Conservation (phyloP, 2,329 filamentous ascomycete genomes). For the Phyllosticta citribraziliensis region DNA sequence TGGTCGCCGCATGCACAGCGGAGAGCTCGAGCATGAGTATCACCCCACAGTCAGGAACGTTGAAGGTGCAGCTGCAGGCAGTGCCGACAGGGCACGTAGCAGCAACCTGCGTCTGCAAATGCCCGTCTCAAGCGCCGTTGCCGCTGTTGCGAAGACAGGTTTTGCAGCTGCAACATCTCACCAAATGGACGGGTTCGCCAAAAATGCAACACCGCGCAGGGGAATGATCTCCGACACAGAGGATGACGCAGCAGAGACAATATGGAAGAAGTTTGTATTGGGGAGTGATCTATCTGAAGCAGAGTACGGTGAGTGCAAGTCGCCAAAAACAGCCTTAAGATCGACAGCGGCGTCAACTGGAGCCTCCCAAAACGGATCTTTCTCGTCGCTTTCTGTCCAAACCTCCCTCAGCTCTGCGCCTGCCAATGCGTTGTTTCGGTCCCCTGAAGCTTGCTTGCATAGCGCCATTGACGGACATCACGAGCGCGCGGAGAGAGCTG, state of each 20-base stretch:
- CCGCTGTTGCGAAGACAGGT: not conserved
- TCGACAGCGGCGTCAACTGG: not conserved
- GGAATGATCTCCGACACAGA: conserved; percentile 6
- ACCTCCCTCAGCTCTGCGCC: not conserved
- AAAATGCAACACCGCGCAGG: not conserved
- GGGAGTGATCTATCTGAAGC: conserved; percentile 13
- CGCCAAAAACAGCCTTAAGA: conserved; percentile 4
- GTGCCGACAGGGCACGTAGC: not conserved
- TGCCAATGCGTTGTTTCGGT: not conserved
- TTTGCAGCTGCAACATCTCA: not conserved
- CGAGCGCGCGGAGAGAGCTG: not conserved
- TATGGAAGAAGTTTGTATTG: conserved; percentile 27
- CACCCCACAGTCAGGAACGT: not conserved
- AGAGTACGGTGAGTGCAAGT: not conserved
- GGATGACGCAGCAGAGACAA: conserved; percentile 16
- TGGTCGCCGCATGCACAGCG: not conserved
- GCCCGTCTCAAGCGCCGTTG: not conserved
- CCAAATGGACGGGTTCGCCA: not conserved
- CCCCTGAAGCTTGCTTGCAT: not conserved
- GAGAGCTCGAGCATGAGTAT: not conserved
- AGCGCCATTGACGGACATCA: not conserved
- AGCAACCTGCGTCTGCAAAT: conserved; percentile 1
- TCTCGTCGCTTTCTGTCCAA: conserved; percentile 3
- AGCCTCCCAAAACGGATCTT: not conserved
- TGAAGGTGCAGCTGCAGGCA: not conserved